Evolutionary conservation across 495 filamentous ascomycete species (phyloP).

Genomic region (Daldinia concentrica): DNA sequence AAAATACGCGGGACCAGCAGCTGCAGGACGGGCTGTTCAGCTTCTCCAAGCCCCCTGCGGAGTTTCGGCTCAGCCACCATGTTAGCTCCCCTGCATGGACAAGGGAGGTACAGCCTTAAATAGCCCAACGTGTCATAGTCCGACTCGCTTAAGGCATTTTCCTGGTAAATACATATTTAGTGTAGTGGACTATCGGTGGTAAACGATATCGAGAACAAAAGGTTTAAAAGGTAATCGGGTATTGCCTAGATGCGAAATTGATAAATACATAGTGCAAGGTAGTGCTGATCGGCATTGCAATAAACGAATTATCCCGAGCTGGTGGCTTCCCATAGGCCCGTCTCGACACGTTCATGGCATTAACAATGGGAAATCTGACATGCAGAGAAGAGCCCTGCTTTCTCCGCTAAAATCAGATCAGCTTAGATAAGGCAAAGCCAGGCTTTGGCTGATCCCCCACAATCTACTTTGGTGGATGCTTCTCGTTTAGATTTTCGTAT

Average conservation of each 20-base stretch:
- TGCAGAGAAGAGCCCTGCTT: background rate
- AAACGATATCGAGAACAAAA: background rate
- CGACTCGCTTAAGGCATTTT: background rate
- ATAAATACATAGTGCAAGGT: background rate
- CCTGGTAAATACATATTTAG: background rate
- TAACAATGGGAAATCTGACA: background rate
- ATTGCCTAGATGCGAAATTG: background rate
- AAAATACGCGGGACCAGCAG: background rate
- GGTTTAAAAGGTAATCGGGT: background rate
- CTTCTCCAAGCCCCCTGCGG: slow-evolving; percentile 16
- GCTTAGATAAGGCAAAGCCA: background rate
- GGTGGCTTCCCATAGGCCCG: background rate
- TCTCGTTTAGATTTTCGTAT: background rate
- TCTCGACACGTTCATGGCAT: background rate
- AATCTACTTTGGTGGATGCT: background rate
- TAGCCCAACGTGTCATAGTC: slow-evolving; percentile 12
- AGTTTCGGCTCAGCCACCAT: slow-evolving; percentile 28
- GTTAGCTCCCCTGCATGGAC: slow-evolving; percentile 16
- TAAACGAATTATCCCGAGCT: background rate
- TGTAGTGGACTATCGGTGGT: slow-evolving; percentile 2
- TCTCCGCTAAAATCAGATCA: background rate
- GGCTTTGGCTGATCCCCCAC: slow-evolving; percentile 1
- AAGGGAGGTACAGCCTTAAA: slow-evolving; percentile 25
- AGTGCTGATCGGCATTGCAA: background rate
- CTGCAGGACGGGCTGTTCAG: background rate